Percentiles rank a stretch among this genome's conserved stretches.
Conservation (phyloP, 2,329 filamentous ascomycete genomes). For the Plectosphaerella sp. region DNA sequence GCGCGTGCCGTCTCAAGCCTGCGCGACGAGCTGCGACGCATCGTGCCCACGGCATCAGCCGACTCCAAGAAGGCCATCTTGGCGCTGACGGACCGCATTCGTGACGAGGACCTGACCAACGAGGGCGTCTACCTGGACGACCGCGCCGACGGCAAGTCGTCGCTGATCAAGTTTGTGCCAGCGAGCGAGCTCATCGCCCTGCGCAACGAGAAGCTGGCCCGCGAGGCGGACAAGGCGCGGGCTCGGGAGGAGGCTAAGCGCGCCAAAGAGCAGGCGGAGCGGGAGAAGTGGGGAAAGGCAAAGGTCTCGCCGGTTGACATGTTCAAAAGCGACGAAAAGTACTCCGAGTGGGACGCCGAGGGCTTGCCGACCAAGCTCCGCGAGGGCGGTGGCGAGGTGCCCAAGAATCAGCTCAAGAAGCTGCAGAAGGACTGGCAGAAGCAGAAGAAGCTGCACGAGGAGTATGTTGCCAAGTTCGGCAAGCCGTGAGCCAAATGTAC, state of each 20-base stretch:
- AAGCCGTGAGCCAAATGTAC: too few species aligned
- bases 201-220: constrained; percentile 54
- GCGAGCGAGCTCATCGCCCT: constrained; percentile 53
- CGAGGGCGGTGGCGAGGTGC: constrained; percentile 67
- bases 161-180: constrained; percentile 66
- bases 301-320: constrained; percentile 50
- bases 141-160: constrained; percentile 59
- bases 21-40: constrained; percentile 57
- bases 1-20: constrained; percentile 50
- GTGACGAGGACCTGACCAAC: constrained; percentile 76
- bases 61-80: constrained; percentile 68
- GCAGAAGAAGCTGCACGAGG: constrained; percentile 81
- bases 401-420: constrained; percentile 77
- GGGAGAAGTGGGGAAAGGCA: constrained; percentile 53
- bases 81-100: constrained; percentile 71
- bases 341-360: constrained; percentile 75
- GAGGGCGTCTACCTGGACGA: constrained; percentile 88
- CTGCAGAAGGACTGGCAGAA: constrained; percentile 84
- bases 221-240: constrained; percentile 55
- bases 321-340: constrained; percentile 55
- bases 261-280: constrained; percentile 44
- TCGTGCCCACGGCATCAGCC: constrained; percentile 41
- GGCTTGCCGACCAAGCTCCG: constrained; percentile 75
- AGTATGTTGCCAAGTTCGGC: constrained; percentile 31
- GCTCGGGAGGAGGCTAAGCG: constrained; percentile 52